A percentile compares a stretch with the other conserved stretches of the same genome.
These are phyloP conservation scores for Vigna hirtella DNA, from an alignment of 306 rosid genomes.

Conservation along the genomic window DNA sequence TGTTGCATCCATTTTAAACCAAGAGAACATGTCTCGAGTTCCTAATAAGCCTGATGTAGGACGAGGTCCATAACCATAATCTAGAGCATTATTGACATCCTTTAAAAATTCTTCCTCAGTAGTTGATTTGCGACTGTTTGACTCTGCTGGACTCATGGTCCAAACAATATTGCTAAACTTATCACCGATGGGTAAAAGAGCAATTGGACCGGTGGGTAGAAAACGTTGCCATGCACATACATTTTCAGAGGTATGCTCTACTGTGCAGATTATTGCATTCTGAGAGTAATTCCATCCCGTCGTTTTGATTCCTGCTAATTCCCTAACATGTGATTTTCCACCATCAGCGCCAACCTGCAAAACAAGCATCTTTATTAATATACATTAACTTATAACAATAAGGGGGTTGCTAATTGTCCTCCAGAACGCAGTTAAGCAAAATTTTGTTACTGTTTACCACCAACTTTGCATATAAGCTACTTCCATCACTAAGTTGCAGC, in stretches of 20 bases:
- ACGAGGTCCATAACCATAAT: slow-evolving; percentile 80
- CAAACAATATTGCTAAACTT: slow-evolving; percentile 91
- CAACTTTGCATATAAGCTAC: slow-evolving; percentile 78
- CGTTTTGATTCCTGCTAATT: slow-evolving; percentile 80
- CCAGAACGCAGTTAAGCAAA: slow-evolving; percentile 24
- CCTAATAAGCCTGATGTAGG: slow-evolving; percentile 62
- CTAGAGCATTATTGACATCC: slow-evolving; percentile 72
- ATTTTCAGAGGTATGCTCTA: slow-evolving; percentile 73
- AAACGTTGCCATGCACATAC: slow-evolving; percentile 92
- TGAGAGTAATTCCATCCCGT: slow-evolving; percentile 95
- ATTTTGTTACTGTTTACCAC: slow-evolving; percentile 62
- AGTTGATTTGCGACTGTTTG: slow-evolving; percentile 61
- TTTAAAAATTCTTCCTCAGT: slow-evolving; percentile 66
- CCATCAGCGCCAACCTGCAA: slow-evolving; percentile 97
- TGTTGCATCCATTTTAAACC: slow-evolving; percentile 62
- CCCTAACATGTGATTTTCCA: slow-evolving; percentile 86
- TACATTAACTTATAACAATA: slow-evolving; percentile 34
- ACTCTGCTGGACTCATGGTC: slow-evolving; percentile 91
- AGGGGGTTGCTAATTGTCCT: slow-evolving; percentile 27
- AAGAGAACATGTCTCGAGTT: slow-evolving; percentile 65
- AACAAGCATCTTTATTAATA: slow-evolving; percentile 35
- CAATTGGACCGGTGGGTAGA: slow-evolving; percentile 91
- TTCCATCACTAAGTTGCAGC: slow-evolving; percentile 85
- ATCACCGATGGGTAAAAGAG: slow-evolving; percentile 89
- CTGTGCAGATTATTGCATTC: slow-evolving; percentile 91